Base-by-base conservation (phyloP, 2,329 filamentous ascomycete genomes). In the Stemphylium lycopersici region DNA sequence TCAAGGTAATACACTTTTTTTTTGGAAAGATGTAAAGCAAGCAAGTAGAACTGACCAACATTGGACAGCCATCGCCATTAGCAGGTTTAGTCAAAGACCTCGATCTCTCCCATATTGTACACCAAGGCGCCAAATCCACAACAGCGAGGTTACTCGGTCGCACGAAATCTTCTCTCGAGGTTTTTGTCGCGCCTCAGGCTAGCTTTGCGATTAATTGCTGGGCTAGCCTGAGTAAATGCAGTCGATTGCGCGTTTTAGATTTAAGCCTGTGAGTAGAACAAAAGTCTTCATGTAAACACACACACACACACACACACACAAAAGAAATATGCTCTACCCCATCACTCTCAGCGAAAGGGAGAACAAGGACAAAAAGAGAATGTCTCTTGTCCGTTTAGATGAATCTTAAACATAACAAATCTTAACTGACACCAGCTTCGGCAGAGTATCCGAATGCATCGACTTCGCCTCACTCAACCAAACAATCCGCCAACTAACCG, bases 131-230 rank as follows among this genome's bases (percentile, higher is more conserved):
- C 51, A 85, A 83, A 60, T 83, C 82, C 44, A 70, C 80, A 8
- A 87, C 84, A 0, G 82, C 84, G 16, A 79, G 84, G 29, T 69
- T 87, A 6, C 73, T 87, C 3, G 78, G 81, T 20, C 76, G 83
- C 44, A 79, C 83, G 1, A 86, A 83, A 56, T 69, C 72, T 5
- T 79, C 75, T 2, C 66, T 88, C 15, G 76, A 81, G 56, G 68
- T 73, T n/a, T 87, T 87, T 65, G 68, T 81, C 41, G 84, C 85
- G 1, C 85, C 85, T 1, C 82, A 83, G 55, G 78, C 81, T 4
- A 81, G 80, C 3, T 87, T 87, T 62, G 81, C 80, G 2, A 71
- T 82, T 46, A 84, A 85, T 56, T 83, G 82, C 65, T 81, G 86
- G 58, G 79, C 83, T 2, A 77, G 82, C 2, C 67, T 88, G 16